Evolutionary conservation across 2,329 filamentous ascomycete species (phyloP).

Genomic region (Monosporascus cannonballus): DNA sequence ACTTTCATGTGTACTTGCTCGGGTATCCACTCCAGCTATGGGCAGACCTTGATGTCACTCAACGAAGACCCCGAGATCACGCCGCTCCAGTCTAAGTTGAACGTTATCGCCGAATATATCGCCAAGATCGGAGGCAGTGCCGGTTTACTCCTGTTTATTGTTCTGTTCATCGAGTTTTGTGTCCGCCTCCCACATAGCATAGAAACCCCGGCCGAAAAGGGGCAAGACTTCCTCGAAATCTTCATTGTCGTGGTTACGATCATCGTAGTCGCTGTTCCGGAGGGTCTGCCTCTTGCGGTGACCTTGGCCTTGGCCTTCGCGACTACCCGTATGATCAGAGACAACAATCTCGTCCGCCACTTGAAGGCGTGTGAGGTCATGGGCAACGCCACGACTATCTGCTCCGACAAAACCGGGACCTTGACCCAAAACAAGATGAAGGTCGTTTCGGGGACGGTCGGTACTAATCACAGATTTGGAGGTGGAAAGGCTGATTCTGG

Average conservation of each 20-base stretch:
- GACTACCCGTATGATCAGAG: constrained; percentile 69
- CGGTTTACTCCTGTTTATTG: constrained; percentile 73
- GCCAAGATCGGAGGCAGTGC: constrained; percentile 72
- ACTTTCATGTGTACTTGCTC: constrained; percentile 70
- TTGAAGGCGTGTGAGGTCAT: constrained; percentile 76
- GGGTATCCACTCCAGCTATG: constrained; percentile 67
- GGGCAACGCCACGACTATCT: constrained; percentile 70
- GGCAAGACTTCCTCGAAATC: constrained; percentile 69
- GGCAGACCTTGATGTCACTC: constrained; percentile 67
- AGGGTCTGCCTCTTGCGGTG: constrained; percentile 72
- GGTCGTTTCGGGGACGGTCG: constrained; percentile 55
- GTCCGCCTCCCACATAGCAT: constrained; percentile 53
- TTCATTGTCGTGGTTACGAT: constrained; percentile 75
- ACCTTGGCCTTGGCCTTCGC: constrained; percentile 72
- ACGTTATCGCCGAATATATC: constrained; percentile 70
- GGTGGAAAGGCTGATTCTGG: constrained; percentile 20
- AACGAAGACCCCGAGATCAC: constrained; percentile 71
- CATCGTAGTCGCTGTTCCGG: constrained; percentile 73
- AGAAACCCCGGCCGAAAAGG: constrained; percentile 63
- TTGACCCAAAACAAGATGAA: constrained; percentile 66
- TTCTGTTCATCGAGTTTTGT: constrained; percentile 81
- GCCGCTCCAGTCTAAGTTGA: constrained; percentile 70
- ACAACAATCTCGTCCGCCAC: constrained; percentile 71
- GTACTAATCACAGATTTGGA: constrained; percentile 50
- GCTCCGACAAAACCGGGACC: constrained; percentile 63